These are phyloP conservation scores for Fusarium multiceps DNA, from an alignment of 2,329 filamentous ascomycete species.

Conservation along the genomic window DNA sequence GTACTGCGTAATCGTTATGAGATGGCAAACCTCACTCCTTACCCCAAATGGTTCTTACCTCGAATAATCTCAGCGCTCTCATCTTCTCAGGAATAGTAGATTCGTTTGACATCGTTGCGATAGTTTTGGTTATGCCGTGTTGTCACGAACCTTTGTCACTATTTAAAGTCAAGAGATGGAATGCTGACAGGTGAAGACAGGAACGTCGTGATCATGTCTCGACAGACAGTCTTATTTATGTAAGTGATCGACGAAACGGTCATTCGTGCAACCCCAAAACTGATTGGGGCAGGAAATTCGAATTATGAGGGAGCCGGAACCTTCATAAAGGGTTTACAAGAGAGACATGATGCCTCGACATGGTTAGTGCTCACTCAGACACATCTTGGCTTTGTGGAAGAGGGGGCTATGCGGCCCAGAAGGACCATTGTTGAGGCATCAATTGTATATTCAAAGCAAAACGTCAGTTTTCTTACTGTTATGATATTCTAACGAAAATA, in stretches of 20 bases:
- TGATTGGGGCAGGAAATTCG: background rate
- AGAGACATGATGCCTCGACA: background rate
- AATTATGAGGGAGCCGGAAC: background rate
- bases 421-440: background rate
- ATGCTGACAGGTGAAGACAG: background rate
- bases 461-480: too few relatives aligned
- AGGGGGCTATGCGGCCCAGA: background rate
- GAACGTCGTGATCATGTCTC: background rate
- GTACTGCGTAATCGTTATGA: constrained; percentile 12
- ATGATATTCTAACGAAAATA: background rate
- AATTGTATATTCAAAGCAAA: background rate
- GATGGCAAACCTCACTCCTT: background rate
- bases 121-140: too few relatives aligned
- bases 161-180: background rate
- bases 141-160: background rate
- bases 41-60: constrained; percentile 8
- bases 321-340: background rate
- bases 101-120: background rate
- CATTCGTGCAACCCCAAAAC: background rate
- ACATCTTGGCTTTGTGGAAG: background rate
- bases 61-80: constrained; percentile 34
- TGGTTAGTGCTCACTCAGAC: constrained; percentile 2
- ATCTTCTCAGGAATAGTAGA: constrained; percentile 18
- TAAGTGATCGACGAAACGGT: too few relatives aligned
- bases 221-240: background rate